Conservation (phyloP, 768 basidiomycete species). For the Leccinum broughii region DNA sequence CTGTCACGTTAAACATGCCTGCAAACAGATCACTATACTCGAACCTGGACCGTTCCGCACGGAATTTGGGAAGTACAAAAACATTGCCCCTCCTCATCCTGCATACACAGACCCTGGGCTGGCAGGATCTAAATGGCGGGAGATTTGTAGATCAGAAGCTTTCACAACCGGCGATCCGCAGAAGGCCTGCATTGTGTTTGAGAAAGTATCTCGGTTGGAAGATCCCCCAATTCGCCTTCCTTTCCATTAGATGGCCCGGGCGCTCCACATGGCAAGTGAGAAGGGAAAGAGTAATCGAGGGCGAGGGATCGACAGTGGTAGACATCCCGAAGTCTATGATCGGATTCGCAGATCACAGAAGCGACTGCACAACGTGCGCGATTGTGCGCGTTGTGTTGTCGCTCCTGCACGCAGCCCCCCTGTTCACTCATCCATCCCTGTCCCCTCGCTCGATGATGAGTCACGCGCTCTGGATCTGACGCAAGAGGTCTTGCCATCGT, state of each 20-base stretch:
- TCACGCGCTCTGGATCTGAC: neutral
- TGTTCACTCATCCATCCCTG: too few species aligned
- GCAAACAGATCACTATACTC: slow-evolving; percentile 22
- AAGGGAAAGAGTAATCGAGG: slow-evolving; percentile 21
- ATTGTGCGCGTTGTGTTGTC: too few species aligned
- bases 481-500: neutral
- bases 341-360: too few species aligned
- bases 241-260: slow-evolving; percentile 14
- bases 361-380: too few species aligned
- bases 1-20: neutral
- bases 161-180: slow-evolving; percentile 14
- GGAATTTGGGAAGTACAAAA: neutral
- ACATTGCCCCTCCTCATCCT: slow-evolving; percentile 8
- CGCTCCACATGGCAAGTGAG: neutral
- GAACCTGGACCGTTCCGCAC: slow-evolving; percentile 24
- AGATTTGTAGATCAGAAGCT: neutral
- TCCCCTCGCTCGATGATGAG: too few species aligned
- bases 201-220: slow-evolving; percentile 19
- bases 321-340: too few species aligned
- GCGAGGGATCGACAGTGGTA: too few species aligned
- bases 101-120: slow-evolving; percentile 20
- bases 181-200: slow-evolving; percentile 24
- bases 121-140: slow-evolving; percentile 9
- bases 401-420: too few species aligned
- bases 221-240: slow-evolving; percentile 25